phyloP scores from a whole-genome alignment of 2,329 filamentous ascomycete genomes.

The Ophiognomonia clavigignenti-juglandacearum region DNA sequence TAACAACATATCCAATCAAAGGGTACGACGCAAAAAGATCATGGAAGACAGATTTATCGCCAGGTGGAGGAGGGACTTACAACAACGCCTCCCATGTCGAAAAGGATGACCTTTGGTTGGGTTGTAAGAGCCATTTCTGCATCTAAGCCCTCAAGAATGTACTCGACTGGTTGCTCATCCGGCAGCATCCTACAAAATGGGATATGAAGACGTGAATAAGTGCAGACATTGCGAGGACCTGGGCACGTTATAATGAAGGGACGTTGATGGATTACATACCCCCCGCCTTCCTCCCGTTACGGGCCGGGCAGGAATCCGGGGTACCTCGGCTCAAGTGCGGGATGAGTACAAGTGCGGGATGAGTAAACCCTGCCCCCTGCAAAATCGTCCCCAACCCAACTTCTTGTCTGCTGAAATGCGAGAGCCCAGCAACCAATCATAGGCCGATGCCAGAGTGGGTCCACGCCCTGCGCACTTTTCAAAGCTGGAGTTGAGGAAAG shows the following conservation, averaged over 20 bases:
- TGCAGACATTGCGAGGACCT: too few relatives aligned
- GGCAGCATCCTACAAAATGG: constrained; percentile 16
- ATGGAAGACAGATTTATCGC: constrained; percentile 9
- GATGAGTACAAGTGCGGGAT: not conserved
- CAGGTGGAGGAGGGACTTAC: constrained; percentile 52
- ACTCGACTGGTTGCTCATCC: constrained; percentile 23
- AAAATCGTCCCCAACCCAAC: constrained; percentile 9
- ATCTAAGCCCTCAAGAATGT: constrained; percentile 27
- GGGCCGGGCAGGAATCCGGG: not conserved
- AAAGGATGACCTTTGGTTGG: constrained; percentile 72
- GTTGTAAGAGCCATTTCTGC: constrained; percentile 36
- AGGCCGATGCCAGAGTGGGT: not conserved
- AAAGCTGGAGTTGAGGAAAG: too few relatives aligned
- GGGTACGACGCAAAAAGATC: not conserved
- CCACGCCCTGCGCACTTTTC: not conserved
- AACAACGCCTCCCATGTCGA: constrained; percentile 95
- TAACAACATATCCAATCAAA: too few relatives aligned
- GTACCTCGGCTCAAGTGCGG: not conserved
- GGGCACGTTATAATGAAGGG: not conserved
- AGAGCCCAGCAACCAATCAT: constrained; percentile 7
- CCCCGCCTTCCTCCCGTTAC: not conserved
- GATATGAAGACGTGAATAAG: too few relatives aligned
- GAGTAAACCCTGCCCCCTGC: not conserved
- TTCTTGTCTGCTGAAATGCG: not conserved
- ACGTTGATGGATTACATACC: not conserved